Evolutionary conservation across 768 basidiomycete species (phyloP), one percentile per base, ranked within the genome.

Genomic region (Lepiota venenata): DNA sequence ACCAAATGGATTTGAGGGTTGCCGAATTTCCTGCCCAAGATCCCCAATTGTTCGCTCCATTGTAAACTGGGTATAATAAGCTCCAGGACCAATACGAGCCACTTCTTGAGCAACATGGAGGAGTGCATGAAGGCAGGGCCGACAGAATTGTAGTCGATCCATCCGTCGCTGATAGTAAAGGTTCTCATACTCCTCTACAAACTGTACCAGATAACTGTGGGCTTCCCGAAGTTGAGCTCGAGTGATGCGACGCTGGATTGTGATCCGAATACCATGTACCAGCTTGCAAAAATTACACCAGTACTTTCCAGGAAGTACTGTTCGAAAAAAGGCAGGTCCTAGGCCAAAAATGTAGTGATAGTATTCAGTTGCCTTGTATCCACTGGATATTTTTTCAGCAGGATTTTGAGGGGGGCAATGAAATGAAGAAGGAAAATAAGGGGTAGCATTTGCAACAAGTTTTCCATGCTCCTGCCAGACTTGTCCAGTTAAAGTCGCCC

Each of bases 311-410:
- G 67, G 72, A 12, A 74, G 64, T n/a, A 70, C 35, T 0, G 44
- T 25, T 12, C 56, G 53, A 21, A 73, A 61, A 14, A 72, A 59
- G 10, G 59, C 70, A 8, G 70, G 73, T 9, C 65, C 68, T 25
- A 71, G 65, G 0, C 70, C 68, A 58, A 58, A 73, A 12, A 74
- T 10, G 50, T 73, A 74, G 0, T 59, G 42, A 2, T 61, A 55
- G 35, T 49, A 77, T 50, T 77, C 73, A 25, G 60, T 61, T 1
- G 71, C 71, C 42, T 75, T 74, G 56, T 74, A 77, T 0, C 73
- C 71, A 53, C 69, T 72, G 3, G 55, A 59, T 6, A 74, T 66
- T 37, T 74, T 74, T 50, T 72, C 62, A 0, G 65, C 66, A 11
- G 61, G 64, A 57, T 68, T 68, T 12, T 60, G 63, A 37, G 68